phyloP scores from a whole-genome alignment of 2,329 filamentous ascomycete species.

The Fusarium sarcochroum region DNA sequence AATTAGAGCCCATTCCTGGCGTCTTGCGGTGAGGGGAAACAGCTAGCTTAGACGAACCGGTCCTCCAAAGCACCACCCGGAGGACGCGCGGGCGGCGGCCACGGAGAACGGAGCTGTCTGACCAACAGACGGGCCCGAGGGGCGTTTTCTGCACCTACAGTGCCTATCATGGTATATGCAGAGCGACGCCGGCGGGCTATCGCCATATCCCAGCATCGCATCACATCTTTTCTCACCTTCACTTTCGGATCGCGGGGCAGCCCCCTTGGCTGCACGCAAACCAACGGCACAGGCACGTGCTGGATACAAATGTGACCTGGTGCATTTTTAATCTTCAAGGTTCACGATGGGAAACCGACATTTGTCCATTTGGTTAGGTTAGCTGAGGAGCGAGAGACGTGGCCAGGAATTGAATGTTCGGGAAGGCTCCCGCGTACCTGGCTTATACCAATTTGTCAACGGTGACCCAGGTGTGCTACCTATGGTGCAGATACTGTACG shows the following conservation, averaged over 20 bases:
- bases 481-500: not conserved
- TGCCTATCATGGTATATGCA: not conserved
- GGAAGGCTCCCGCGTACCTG: conserved; percentile 5
- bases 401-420: conserved; percentile 9
- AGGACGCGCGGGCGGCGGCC: too few species aligned
- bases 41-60: conserved; percentile 34
- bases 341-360: conserved; percentile 8
- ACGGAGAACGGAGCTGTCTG: conserved; percentile 13
- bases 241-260: conserved; percentile 15
- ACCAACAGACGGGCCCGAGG: conserved; percentile 6
- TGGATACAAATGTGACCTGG: conserved; percentile 44
- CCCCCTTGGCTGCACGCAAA: conserved; percentile 43
- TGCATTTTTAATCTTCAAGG: conserved; percentile 37
- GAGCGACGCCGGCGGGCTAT: conserved; percentile 18
- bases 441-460: conserved; percentile 13
- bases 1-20: conserved; percentile 33
- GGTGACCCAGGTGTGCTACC: conserved; percentile 1
- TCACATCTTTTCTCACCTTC: conserved; percentile 12
- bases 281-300: conserved; percentile 48
- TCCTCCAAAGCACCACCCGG: conserved; percentile 28
- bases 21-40: conserved; percentile 39
- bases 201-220: conserved; percentile 22
- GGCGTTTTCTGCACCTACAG: too few species aligned
- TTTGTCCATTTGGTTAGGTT: conserved; percentile 1
- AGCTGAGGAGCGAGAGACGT: conserved; percentile 11